phyloP scores from a whole-genome alignment of 2,329 filamentous ascomycete species.

The Ascochyta koolunga region DNA sequence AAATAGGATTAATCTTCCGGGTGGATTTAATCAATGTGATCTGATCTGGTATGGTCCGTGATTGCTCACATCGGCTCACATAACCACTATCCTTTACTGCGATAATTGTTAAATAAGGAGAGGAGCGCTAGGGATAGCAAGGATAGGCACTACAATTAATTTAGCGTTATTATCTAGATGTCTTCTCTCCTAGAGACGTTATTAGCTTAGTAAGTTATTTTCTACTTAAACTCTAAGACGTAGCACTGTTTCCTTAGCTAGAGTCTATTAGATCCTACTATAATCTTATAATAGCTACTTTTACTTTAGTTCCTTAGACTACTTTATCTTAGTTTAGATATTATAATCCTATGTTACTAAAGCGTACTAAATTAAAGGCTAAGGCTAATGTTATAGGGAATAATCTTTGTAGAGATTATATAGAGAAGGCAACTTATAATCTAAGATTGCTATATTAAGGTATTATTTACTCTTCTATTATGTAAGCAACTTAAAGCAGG shows the following conservation, averaged over 20 bases:
- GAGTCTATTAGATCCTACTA: constrained; percentile 5
- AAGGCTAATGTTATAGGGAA: neutral
- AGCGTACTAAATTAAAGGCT: neutral
- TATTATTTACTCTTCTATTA: neutral
- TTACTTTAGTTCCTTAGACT: neutral
- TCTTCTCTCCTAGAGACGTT: constrained; percentile 3
- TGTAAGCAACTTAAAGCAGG: neutral
- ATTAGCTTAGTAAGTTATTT: neutral
- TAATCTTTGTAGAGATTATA: neutral
- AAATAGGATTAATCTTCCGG: no score
- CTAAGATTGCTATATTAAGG: neutral
- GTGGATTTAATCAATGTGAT: no score
- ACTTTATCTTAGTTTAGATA: neutral
- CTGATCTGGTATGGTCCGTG: no score
- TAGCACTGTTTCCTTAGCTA: neutral
- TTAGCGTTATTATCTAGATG: constrained; percentile 1
- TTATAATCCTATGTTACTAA: neutral
- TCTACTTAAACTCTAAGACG: constrained; percentile 5
- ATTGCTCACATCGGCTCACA: no score
- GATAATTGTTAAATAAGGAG: neutral
- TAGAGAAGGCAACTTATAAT: neutral
- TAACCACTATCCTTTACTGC: no score
- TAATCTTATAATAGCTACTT: neutral
- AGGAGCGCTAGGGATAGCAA: neutral
- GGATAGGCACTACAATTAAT: neutral